Evolutionary conservation across 2,329 filamentous ascomycete species (phyloP).

Genomic region (Microdochium nivale): DNA sequence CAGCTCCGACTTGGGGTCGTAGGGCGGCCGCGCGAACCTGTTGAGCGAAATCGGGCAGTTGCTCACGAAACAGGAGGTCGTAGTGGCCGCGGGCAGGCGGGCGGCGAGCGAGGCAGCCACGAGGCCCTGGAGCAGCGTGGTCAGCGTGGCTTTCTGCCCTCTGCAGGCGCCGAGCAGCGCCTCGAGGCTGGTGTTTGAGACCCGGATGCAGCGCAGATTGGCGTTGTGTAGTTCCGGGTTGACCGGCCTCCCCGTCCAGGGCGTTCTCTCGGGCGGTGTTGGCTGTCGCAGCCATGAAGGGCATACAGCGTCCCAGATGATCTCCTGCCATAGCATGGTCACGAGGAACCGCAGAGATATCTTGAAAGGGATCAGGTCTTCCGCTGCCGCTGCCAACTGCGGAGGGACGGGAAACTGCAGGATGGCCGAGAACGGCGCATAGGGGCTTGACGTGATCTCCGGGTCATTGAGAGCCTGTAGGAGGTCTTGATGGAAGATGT

Average conservation of each 20-base stretch:
- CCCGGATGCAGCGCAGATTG: constrained; percentile 25
- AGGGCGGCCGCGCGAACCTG: constrained; percentile 21
- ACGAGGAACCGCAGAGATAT: constrained; percentile 10
- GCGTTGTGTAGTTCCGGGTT: constrained; percentile 26
- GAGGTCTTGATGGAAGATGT: constrained; percentile 39
- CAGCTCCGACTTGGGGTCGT: constrained; percentile 22
- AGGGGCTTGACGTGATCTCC: constrained; percentile 5
- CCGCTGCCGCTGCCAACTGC: constrained; percentile 27
- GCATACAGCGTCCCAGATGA: constrained; percentile 25
- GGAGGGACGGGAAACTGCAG: constrained; percentile 22
- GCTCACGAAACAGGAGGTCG: constrained; percentile 24
- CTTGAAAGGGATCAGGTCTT: constrained; percentile 29
- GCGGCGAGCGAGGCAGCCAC: constrained; percentile 29
- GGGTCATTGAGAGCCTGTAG: constrained; percentile 29
- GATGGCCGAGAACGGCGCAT: constrained; percentile 7
- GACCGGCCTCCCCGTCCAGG: constrained; percentile 30
- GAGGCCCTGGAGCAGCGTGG: constrained; percentile 38
- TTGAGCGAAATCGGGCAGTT: constrained; percentile 37
- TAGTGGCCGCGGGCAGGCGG: constrained; percentile 20
- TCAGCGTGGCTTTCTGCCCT: constrained; percentile 33
- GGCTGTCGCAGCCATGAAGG: constrained; percentile 27
- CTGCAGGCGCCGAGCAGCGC: constrained; percentile 30
- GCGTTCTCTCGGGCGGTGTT: constrained; percentile 6
- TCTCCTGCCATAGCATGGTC: constrained; percentile 6
- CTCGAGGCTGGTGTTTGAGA: constrained; percentile 18